Conservation (phyloP, 2,329 filamentous ascomycete species). For the Fusarium gaditjirri region DNA sequence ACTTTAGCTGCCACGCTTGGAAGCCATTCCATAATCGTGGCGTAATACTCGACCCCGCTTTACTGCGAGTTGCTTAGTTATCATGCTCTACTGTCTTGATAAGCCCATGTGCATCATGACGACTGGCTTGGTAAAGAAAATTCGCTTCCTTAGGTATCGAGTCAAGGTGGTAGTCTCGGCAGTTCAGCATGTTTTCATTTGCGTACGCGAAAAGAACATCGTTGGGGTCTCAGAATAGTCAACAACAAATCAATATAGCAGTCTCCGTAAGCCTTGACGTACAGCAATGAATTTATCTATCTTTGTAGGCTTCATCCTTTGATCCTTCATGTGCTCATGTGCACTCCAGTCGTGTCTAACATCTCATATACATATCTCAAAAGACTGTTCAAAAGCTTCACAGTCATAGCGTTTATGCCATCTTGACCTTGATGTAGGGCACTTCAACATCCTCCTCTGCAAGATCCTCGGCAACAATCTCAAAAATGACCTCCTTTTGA, state of each 20-base stretch:
- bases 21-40: constrained; percentile 41
- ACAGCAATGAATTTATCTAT: constrained; percentile 34
- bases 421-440: constrained; percentile 92
- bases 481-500: constrained; percentile 95
- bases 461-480: constrained; percentile 90
- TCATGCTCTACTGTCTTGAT: constrained; percentile 27
- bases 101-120: constrained; percentile 34
- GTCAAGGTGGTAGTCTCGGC: not conserved
- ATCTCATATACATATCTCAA: constrained; percentile 23
- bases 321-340: constrained; percentile 26
- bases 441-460: constrained; percentile 95
- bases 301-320: constrained; percentile 30
- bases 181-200: not conserved
- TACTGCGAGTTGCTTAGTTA: constrained; percentile 37
- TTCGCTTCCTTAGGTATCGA: not conserved
- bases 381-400: not conserved
- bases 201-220: not conserved
- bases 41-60: constrained; percentile 43
- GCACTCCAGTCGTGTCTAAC: constrained; percentile 23
- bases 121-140: constrained; percentile 15
- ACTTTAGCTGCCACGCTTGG: constrained; percentile 5
- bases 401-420: constrained; percentile 51
- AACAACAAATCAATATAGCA: not conserved
- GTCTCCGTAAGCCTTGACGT: not conserved
- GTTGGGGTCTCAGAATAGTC: not conserved